Percentiles rank a stretch among this genome's conserved stretches.
phyloP scores from a whole-genome alignment of 371 early-diverging fungal species.

The Dentiscutata heterogama region DNA sequence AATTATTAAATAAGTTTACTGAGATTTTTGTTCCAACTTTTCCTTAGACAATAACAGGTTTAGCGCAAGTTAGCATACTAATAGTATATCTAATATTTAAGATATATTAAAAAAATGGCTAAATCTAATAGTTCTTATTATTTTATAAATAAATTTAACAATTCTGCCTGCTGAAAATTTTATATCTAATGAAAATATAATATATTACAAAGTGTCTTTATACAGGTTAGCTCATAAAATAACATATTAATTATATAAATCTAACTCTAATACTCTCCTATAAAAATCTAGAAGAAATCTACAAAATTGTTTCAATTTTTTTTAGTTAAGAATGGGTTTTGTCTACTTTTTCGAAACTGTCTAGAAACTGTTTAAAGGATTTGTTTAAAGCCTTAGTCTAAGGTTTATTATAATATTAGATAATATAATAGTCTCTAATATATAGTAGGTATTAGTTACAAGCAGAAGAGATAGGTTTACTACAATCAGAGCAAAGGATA shows the following conservation, averaged over 20 bases:
- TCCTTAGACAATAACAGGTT: too few species aligned
- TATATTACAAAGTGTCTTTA: background rate
- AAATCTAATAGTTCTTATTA: too few species aligned
- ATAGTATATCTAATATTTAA: too few species aligned
- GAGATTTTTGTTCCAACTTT: too few species aligned
- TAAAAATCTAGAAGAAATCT: background rate
- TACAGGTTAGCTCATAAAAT: background rate
- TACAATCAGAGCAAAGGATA: background rate
- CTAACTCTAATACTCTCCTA: too few species aligned
- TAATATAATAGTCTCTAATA: constrained; percentile 17
- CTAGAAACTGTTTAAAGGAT: too few species aligned
- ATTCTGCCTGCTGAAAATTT: background rate
- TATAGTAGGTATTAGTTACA: background rate
- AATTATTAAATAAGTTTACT: too few species aligned
- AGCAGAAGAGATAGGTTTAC: background rate
- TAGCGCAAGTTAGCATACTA: too few species aligned
- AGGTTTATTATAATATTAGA: constrained; percentile 21
- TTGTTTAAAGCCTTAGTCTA: background rate
- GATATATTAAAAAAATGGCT: too few species aligned
- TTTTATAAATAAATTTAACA: background rate
- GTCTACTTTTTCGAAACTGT: too few species aligned
- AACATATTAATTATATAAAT: too few species aligned
- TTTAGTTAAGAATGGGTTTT: background rate
- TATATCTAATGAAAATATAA: background rate
- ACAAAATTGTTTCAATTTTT: background rate